Evolutionary conservation across 352 stramenopile species (phyloP).

Genomic region (Globisporangium parvum): DNA sequence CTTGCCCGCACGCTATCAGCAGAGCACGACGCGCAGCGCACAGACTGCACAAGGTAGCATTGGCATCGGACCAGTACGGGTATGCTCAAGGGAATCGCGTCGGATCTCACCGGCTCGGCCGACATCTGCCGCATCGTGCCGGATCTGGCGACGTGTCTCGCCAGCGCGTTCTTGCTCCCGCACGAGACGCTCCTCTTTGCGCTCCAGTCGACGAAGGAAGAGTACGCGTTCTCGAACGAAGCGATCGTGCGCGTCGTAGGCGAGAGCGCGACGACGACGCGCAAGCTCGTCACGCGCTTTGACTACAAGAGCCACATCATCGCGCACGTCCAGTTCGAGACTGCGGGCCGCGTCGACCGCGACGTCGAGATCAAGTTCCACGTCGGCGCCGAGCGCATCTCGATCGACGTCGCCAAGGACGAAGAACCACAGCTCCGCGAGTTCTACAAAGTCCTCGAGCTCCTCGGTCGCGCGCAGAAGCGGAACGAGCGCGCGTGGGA

Average conservation of each 20-base stretch:
- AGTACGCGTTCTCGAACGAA: slow-evolving; percentile 60
- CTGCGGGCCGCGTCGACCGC: slow-evolving; percentile 34
- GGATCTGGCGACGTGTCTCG: slow-evolving; percentile 16
- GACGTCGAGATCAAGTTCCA: slow-evolving; percentile 39
- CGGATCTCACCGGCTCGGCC: slow-evolving; percentile 42
- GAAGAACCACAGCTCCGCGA: slow-evolving; percentile 23
- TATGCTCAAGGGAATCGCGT: slow-evolving; percentile 48
- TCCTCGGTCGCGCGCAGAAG: slow-evolving; percentile 28
- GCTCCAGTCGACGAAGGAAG: slow-evolving; percentile 50
- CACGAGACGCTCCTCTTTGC: slow-evolving; percentile 43
- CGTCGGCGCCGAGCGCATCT: slow-evolving; percentile 19
- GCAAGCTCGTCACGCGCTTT: slow-evolving; percentile 33
- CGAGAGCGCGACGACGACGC: slow-evolving; percentile 37
- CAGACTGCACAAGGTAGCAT: too few species aligned
- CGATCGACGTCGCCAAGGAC: slow-evolving; percentile 23
- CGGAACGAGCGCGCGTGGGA: slow-evolving; percentile 32
- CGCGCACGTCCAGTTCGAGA: slow-evolving; percentile 32
- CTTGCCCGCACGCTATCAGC: too few species aligned
- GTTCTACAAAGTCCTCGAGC: slow-evolving; percentile 36
- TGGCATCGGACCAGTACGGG: too few species aligned
- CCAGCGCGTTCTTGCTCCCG: slow-evolving; percentile 35
- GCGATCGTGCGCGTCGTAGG: slow-evolving; percentile 34
- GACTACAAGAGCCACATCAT: slow-evolving; percentile 26
- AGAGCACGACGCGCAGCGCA: too few species aligned
- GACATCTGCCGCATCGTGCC: slow-evolving; percentile 37